Evolutionary conservation across 495 filamentous ascomycete genomes (phyloP).

Genomic region (Corynascus novoguineensis): DNA sequence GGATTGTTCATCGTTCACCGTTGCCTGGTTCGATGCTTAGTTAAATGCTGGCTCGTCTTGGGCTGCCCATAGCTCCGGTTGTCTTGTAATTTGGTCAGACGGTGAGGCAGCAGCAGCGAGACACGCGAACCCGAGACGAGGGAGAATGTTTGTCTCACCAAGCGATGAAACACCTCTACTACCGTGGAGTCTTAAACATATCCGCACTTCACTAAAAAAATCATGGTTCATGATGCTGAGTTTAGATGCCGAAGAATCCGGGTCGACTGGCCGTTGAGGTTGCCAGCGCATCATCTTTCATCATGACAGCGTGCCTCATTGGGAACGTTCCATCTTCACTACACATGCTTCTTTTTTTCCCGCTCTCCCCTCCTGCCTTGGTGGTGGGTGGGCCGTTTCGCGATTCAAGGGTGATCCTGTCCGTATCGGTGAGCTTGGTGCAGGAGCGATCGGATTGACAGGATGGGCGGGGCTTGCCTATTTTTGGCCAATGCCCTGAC

Average conservation of each 20-base stretch:
- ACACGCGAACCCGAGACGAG: background rate
- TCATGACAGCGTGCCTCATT: background rate
- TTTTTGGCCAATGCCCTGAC: slow-evolving; percentile 6
- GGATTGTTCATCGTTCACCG: too few species aligned
- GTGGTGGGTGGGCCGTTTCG: background rate
- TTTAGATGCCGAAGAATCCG: background rate
- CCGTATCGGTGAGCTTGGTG: background rate
- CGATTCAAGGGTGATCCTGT: background rate
- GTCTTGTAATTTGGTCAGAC: background rate
- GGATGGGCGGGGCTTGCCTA: background rate
- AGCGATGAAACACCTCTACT: background rate
- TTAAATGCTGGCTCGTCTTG: too few species aligned
- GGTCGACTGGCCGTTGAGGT: background rate
- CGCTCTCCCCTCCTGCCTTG: background rate
- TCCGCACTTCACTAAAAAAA: too few species aligned
- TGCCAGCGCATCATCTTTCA: slow-evolving; percentile 11
- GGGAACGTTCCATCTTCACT: background rate
- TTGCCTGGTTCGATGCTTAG: too few species aligned
- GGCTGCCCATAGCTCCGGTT: too few species aligned
- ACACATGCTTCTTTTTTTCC: background rate
- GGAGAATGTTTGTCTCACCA: background rate
- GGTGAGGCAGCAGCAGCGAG: slow-evolving; percentile 1
- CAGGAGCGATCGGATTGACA: background rate
- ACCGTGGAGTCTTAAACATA: too few species aligned
- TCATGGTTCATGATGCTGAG: background rate